Percentiles rank a stretch among this genome's conserved stretches.
Conservation (phyloP, 2,329 filamentous ascomycete genomes). For the Raffaelea ambrosiae region DNA sequence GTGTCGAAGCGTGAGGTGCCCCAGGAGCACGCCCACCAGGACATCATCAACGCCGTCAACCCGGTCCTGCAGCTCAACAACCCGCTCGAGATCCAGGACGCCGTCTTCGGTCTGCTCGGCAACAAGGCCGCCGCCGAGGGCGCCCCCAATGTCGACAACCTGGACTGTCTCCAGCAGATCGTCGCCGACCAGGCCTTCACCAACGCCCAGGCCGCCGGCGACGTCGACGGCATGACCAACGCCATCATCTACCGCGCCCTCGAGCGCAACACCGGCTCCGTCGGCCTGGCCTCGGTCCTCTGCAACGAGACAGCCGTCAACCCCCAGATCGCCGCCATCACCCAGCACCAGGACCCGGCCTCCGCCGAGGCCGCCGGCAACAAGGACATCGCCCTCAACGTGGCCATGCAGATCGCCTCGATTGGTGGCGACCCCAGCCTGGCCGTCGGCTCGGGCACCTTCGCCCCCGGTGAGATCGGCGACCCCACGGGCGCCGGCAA, state of each 20-base stretch:
- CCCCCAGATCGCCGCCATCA: slow-evolving; percentile 55
- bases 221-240: slow-evolving; percentile 41
- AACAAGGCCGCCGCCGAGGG: slow-evolving; percentile 26
- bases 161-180: slow-evolving; percentile 51
- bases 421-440: slow-evolving; percentile 55
- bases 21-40: slow-evolving; percentile 42
- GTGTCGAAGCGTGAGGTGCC: slow-evolving; percentile 36
- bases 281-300: slow-evolving; percentile 47
- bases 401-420: slow-evolving; percentile 50
- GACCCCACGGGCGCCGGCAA: slow-evolving; percentile 38
- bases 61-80: slow-evolving; percentile 33
- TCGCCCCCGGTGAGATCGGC: slow-evolving; percentile 42
- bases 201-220: slow-evolving; percentile 45
- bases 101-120: slow-evolving; percentile 41
- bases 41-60: slow-evolving; percentile 29
- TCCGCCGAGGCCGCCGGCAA: slow-evolving; percentile 49
- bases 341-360: slow-evolving; percentile 61
- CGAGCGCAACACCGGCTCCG: slow-evolving; percentile 51
- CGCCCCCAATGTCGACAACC: slow-evolving; percentile 26
- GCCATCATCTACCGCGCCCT: slow-evolving; percentile 45
- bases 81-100: slow-evolving; percentile 35
- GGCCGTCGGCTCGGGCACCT: slow-evolving; percentile 54
- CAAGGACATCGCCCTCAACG: slow-evolving; percentile 49
- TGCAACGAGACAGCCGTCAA: slow-evolving; percentile 53
- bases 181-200: slow-evolving; percentile 52